Evolutionary conservation across 768 basidiomycete species (phyloP).

Genomic region (Nidularia sp.): DNA sequence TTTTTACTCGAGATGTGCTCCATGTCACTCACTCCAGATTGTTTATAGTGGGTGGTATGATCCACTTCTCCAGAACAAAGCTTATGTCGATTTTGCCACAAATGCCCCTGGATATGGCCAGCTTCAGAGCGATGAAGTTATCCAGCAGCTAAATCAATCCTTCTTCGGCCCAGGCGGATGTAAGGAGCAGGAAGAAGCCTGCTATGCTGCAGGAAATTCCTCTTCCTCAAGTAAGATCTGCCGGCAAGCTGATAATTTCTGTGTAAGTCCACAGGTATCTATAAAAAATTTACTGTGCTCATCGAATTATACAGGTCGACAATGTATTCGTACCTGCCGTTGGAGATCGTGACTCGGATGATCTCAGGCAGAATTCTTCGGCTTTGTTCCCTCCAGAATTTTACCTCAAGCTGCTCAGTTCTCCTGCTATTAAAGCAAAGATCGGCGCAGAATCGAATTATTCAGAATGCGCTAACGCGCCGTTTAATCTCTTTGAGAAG

Average conservation of each 20-base stretch:
- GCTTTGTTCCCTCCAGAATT: conserved; percentile 54
- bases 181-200: conserved; percentile 47
- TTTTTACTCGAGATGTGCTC: not conserved
- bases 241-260: conserved; percentile 45
- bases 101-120: conserved; percentile 67
- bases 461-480: conserved; percentile 41
- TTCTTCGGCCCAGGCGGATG: conserved; percentile 50
- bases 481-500: conserved; percentile 33
- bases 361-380: conserved; percentile 53
- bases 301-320: conserved; percentile 23
- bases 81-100: conserved; percentile 56
- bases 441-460: conserved; percentile 55
- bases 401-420: conserved; percentile 42
- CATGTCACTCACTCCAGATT: not conserved
- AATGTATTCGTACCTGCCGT: conserved; percentile 49
- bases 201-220: conserved; percentile 49
- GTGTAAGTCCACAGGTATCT: conserved; percentile 31
- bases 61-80: conserved; percentile 57
- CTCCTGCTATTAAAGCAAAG: conserved; percentile 24
- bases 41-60: conserved; percentile 57
- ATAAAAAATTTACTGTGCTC: not conserved
- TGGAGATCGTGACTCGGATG: conserved; percentile 48
- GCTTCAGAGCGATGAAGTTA: conserved; percentile 42
- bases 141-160: conserved; percentile 42
- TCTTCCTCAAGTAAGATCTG: conserved; percentile 47